Percentiles rank a stretch among this genome's conserved stretches.
Conservation (phyloP, 768 basidiomycete genomes). For the Flagelloscypha sp. region DNA sequence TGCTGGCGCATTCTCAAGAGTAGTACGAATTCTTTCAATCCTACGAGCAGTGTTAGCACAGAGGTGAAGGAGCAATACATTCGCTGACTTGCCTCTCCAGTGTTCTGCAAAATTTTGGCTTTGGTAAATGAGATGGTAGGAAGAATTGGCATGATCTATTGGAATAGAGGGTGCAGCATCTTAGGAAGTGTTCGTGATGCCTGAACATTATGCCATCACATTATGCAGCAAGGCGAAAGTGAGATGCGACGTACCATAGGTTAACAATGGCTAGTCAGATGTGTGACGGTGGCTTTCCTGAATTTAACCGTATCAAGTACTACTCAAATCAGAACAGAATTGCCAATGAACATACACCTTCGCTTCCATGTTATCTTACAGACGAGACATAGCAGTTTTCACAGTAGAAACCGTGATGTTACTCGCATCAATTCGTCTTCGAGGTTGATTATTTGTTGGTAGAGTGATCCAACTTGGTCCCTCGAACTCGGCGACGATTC, state of each 20-base stretch:
- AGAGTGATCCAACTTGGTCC: constrained; percentile 10
- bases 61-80: no score
- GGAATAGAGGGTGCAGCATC: constrained; percentile 15
- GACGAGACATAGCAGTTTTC: not conserved
- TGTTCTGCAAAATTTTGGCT: constrained; percentile 12
- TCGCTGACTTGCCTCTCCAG: constrained; percentile 15
- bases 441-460: constrained; percentile 10
- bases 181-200: constrained; percentile 13
- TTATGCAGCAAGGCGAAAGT: not conserved
- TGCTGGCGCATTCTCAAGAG: constrained; percentile 19
- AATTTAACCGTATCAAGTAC: no score
- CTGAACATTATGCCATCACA: constrained; percentile 4
- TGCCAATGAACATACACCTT: no score
- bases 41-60: constrained; percentile 4
- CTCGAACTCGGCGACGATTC: constrained; percentile 12
- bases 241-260: constrained; percentile 14
- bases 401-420: constrained; percentile 10
- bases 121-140: constrained; percentile 16
- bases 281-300: no score
- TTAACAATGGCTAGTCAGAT: constrained; percentile 14
- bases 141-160: constrained; percentile 15
- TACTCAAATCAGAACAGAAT: no score
- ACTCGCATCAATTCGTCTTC: constrained; percentile 9
- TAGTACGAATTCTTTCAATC: constrained; percentile 14
- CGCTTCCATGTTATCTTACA: constrained; percentile 10